Percentiles rank a stretch among this genome's conserved stretches.
phyloP scores from a whole-genome alignment of 495 filamentous ascomycete genomes.

The Xylaria scruposa region DNA sequence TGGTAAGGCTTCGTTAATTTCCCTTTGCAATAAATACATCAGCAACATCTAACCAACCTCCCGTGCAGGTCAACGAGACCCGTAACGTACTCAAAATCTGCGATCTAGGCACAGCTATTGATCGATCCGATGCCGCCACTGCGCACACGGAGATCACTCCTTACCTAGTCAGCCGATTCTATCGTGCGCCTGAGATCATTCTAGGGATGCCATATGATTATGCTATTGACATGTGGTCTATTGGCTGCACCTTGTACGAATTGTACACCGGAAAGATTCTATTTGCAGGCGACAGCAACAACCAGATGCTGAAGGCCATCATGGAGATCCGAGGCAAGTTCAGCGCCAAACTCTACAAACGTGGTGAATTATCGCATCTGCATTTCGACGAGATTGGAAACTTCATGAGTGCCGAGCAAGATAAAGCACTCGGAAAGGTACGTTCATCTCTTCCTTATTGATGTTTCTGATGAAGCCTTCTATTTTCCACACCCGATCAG shows the following conservation, averaged over 20 bases:
- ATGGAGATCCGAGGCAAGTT: conserved; percentile 97
- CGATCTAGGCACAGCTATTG: conserved; percentile 92
- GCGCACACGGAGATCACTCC: conserved; percentile 83
- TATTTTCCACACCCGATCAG: neutral
- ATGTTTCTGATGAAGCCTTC: neutral
- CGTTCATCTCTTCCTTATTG: conserved; percentile 3
- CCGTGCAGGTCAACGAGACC: conserved; percentile 69
- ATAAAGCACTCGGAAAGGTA: conserved; percentile 83
- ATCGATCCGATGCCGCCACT: conserved; percentile 72
- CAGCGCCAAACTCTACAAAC: conserved; percentile 82
- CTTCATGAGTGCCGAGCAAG: conserved; percentile 85
- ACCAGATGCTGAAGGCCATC: conserved; percentile 94
- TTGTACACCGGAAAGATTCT: conserved; percentile 97
- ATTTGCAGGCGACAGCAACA: conserved; percentile 94
- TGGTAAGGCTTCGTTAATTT: conserved; percentile 54
- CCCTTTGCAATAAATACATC: neutral
- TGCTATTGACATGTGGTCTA: conserved; percentile 95
- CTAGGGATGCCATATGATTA: conserved; percentile 94
- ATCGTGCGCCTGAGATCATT: conserved; percentile 96
- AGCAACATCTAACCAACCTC: conserved; percentile 43
- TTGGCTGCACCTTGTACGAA: conserved; percentile 96
- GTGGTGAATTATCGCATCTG: conserved; percentile 70
- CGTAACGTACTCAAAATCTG: conserved; percentile 91
- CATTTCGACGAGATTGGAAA: conserved; percentile 90
- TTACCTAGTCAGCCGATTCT: conserved; percentile 95